Percentiles rank a stretch among this genome's conserved stretches.
Evolutionary conservation across 2,329 filamentous ascomycete species (phyloP).

Genomic region (Fusarium newnesense): DNA sequence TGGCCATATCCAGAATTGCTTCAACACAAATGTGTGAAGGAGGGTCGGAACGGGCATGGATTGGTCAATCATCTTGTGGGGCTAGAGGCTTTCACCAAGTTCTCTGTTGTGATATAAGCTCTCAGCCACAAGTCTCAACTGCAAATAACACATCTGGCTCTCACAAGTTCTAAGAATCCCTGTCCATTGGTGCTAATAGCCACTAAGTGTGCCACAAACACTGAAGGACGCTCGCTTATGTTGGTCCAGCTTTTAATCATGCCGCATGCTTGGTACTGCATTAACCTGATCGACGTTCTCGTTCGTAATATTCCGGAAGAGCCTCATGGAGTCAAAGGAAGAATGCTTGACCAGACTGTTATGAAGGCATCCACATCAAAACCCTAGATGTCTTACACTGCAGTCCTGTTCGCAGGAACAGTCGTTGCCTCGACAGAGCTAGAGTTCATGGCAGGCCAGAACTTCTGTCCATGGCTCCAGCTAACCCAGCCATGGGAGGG

Average conservation of each 20-base stretch:
- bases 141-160: no score
- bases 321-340: neutral
- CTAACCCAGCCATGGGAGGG: neutral
- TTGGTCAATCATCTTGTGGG: neutral
- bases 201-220: fast-evolving
- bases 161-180: neutral
- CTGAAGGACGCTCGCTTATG: neutral
- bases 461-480: neutral
- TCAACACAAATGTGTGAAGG: neutral
- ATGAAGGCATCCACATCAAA: neutral
- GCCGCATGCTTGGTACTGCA: neutral
- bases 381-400: neutral
- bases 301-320: no score
- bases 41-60: neutral
- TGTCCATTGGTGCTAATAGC: neutral
- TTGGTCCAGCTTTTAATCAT: neutral
- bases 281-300: fast-evolving
- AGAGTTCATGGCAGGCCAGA: neutral
- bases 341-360: neutral
- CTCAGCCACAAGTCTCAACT: no score
- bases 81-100: no score
- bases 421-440: fast-evolving
- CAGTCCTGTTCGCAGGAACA: neutral
- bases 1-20: neutral
- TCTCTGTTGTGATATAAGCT: no score